Conservation (phyloP, 306 rosid species). For the Erythrophleum fordii region DNA sequence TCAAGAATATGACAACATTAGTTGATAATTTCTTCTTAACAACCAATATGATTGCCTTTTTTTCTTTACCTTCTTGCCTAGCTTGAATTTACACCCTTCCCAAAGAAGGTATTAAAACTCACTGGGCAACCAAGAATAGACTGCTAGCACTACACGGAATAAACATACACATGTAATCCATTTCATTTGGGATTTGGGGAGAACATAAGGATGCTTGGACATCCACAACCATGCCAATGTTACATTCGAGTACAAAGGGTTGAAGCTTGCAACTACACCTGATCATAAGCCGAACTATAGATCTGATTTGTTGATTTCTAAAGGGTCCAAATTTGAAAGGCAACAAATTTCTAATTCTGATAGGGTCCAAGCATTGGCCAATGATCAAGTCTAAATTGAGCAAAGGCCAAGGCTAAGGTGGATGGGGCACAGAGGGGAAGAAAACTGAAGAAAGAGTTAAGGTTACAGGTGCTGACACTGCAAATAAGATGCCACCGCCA, state of each 20-base stretch:
- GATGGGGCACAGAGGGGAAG: conserved; percentile 13
- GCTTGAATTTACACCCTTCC: not conserved
- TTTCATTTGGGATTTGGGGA: conserved; percentile 32
- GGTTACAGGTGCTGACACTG: conserved; percentile 46
- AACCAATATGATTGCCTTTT: not conserved
- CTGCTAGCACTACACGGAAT: not conserved
- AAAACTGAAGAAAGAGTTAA: conserved; percentile 33
- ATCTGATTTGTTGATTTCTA: not conserved
- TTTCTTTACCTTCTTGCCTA: not conserved
- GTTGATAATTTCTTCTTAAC: not conserved
- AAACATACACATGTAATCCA: not conserved
- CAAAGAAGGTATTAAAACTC: not conserved
- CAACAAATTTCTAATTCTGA: too few species aligned
- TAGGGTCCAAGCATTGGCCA: too few species aligned
- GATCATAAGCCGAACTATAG: not conserved
- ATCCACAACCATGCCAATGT: conserved; percentile 31
- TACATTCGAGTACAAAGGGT: conserved; percentile 25
- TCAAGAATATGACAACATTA: not conserved
- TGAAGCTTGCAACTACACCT: not conserved
- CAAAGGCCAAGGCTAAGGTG: conserved; percentile 4
- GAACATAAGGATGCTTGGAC: conserved; percentile 14
- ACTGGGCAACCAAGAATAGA: conserved; percentile 12
- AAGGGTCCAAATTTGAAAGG: not conserved
- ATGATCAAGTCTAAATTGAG: not conserved
- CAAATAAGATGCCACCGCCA: conserved; percentile 46